Evolutionary conservation across 2,329 filamentous ascomycete species (phyloP), one percentile per base, ranked within the genome.

Genomic region (Penicillium glabrum): DNA sequence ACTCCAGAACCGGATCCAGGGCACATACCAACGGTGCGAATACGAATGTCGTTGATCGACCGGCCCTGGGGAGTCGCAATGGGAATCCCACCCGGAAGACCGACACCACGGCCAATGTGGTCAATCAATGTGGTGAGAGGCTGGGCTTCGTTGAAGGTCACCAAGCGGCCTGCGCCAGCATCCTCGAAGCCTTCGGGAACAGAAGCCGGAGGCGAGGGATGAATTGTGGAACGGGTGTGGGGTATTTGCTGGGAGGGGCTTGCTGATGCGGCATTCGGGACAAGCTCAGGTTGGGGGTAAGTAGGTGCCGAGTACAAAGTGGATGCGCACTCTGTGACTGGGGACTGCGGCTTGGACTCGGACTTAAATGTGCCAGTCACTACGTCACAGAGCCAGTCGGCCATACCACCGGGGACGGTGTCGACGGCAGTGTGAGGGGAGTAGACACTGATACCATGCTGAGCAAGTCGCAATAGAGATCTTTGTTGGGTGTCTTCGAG

Each of bases 401-500:
- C 96, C 65, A 99, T 85, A 4, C 95, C 95, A 19, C 87, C 86
- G 1, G 87, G 85, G 0, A 90, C 90, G 39, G 91, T 91, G 75
- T 99, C 95, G 44, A 98, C 86, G 14, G 95, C 93, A 0, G 95
- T 99, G 77, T 99, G 95, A 0, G 95, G 95, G 63, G 89, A 92
- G 80, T 98, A 99, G 55, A 99, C 92, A 62, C 92, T 96, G 67
- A 99, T 91, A 35, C 93, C 93, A 72, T 90, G 86, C 61, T 90
- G 89, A 46, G 89, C 89, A 13, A 99, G 83, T 45, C 88, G 85
- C 4, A 99, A 82, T 31, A 99, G 84, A 7, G 90, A 90, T 44
- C 87, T 84, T 72, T 99, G 95, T 74, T 98, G 95, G 10, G 91
- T 84, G 70, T 99, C 90, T 60, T 83, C 83, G 47, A 92, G 84